Percentiles rank a stretch among this genome's conserved stretches.
Evolutionary conservation across 2,329 filamentous ascomycete genomes (phyloP).

Genomic region (Mycocentrospora acerina): DNA sequence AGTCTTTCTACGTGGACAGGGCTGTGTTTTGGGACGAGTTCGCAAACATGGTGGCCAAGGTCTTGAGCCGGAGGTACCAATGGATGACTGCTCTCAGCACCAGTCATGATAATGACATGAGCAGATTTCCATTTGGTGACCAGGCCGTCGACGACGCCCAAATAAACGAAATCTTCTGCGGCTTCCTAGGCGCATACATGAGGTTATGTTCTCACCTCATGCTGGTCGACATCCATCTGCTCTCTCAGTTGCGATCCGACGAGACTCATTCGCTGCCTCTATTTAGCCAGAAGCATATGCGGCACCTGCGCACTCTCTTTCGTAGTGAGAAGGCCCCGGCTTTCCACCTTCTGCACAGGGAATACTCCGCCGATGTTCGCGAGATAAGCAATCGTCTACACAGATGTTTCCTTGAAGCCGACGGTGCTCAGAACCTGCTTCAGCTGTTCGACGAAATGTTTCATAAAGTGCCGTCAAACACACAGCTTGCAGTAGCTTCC

Average conservation of each 20-base stretch:
- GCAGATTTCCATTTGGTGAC: slow-evolving; percentile 32
- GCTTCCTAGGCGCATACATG: slow-evolving; percentile 33
- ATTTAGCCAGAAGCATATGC: slow-evolving; percentile 34
- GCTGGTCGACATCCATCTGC: slow-evolving; percentile 24
- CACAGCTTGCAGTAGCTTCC: slow-evolving; percentile 20
- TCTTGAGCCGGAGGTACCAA: slow-evolving; percentile 30
- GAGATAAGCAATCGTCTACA: slow-evolving; percentile 23
- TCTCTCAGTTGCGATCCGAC: slow-evolving; percentile 18
- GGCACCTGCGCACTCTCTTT: slow-evolving; percentile 24
- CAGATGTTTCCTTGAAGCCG: slow-evolving; percentile 23
- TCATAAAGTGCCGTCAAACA: slow-evolving; percentile 15
- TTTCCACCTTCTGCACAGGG: slow-evolving; percentile 31
- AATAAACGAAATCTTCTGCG: slow-evolving; percentile 27
- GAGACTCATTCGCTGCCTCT: slow-evolving; percentile 19
- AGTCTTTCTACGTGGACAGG: slow-evolving; percentile 30
- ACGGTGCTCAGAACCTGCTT: slow-evolving; percentile 30
- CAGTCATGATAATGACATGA: slow-evolving; percentile 16
- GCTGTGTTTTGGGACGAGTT: slow-evolving; percentile 40
- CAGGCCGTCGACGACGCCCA: slow-evolving; percentile 22
- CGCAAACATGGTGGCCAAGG: slow-evolving; percentile 25
- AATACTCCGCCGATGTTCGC: slow-evolving; percentile 24
- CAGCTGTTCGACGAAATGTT: slow-evolving; percentile 22
- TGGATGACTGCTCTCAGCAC: slow-evolving; percentile 12
- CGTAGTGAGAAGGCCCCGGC: slow-evolving; percentile 23
- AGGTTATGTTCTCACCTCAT: slow-evolving; percentile 27